Conservation (phyloP, 129 eudicot species). For the Ambrosia artemisiifolia region DNA sequence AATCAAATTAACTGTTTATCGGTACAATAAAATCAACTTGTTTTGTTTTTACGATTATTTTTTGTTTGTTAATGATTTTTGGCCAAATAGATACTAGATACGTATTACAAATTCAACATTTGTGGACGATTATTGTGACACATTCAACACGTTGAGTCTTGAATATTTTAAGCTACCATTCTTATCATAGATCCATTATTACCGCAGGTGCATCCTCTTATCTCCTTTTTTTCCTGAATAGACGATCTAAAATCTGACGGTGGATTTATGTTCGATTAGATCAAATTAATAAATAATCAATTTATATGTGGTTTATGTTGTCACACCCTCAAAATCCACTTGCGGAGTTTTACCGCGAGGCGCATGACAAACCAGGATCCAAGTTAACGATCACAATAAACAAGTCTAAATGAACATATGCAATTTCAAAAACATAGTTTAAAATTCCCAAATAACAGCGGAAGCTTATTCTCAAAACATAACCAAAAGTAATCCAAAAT, state of each 20-base stretch:
- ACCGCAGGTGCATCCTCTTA: neutral
- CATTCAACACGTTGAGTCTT: conserved; percentile 12
- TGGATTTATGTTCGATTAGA: neutral
- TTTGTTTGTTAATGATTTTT: no score
- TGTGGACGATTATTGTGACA: conserved; percentile 14
- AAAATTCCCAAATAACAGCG: no score
- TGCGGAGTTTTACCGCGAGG: no score
- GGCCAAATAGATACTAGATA: neutral
- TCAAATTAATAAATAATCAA: neutral
- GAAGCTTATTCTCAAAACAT: no score
- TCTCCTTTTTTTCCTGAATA: conserved; percentile 2
- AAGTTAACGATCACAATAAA: no score
- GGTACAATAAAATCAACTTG: no score
- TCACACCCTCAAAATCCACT: no score
- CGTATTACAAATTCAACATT: neutral
- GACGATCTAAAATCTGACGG: neutral
- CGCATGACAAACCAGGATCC: no score
- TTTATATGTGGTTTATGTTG: neutral
- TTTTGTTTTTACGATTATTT: neutral
- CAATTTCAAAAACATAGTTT: no score
- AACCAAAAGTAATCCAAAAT: no score
- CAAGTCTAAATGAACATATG: no score
- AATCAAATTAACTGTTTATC: no score
- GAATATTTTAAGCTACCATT: neutral
- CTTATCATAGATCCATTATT: neutral